Base-by-base conservation (phyloP, 2,329 filamentous ascomycete species). In the Fusarium oligoseptatum region DNA sequence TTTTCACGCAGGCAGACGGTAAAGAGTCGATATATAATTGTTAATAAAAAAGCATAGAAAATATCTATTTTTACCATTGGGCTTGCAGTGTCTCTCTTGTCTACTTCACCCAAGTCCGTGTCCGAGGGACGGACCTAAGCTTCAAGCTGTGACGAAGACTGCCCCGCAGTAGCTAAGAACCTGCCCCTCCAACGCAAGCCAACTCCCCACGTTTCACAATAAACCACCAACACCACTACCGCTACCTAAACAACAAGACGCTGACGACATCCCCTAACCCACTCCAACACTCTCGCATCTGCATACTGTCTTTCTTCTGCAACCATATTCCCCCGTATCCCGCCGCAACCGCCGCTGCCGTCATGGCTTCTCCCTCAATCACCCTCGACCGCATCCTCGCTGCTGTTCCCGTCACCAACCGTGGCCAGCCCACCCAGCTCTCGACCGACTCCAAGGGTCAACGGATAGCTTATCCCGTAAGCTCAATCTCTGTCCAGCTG, bases 381-480 rank as follows among this genome's bases (percentile, higher is more conserved):
- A 84, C 85, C 55, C 84, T 92, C 77, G 86, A 90, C 70, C 89
- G 89, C 82, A 96, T 97, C 79, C 93, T 97, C 83, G 97, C 95
- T 55, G 93, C 97, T 34, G 90, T 93, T 74, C 97, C 97, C 64
- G 91, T 91, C 66, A 98, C 96, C 32, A 91, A 90, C 66, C 91
- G 97, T 76, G 96, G 95, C 68, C 93, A 95, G 82, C 93, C 96
- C 69, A 98, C 96, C 14, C 94, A 94, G 81, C 92, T 99, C 60
- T 97, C 95, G 41, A 90, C 92, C 50, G 96, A 98, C 83, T 85
- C 92, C 73, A 98, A 97, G 84, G 96, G 97, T 76, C 93, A 98
- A 85, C 91, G 94, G 76, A 92, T 99, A 85, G 93, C 95, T 69
- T 99, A 99, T 84, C 95, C 96, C 71, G 95, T 97, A 88, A 83